Evolutionary conservation across 1,284 basidiomycete species (phyloP).

Genomic region (Rhodotorula sp.): DNA sequence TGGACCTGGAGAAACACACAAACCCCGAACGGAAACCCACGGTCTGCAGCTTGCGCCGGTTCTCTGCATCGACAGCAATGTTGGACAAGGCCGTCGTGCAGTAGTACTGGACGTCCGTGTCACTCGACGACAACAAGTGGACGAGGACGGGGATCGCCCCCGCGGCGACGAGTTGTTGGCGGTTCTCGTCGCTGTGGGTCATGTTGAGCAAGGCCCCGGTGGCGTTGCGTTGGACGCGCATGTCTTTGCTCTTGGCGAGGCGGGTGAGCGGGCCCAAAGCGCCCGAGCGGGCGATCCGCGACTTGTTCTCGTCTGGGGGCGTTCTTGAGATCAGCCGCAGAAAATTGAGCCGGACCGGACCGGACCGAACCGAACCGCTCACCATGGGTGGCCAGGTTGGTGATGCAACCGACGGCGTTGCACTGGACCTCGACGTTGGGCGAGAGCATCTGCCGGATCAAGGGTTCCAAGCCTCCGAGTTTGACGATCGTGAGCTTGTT

Average conservation of each 20-base stretch:
- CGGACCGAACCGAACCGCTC: conserved; percentile 49
- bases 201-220: conserved; percentile 98
- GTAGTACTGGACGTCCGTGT: conserved; percentile 99
- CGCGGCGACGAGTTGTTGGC: conserved; percentile 97
- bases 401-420: conserved; percentile 99
- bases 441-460: conserved; percentile 98
- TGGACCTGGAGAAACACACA: no score
- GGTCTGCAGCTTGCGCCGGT: conserved; percentile 94
- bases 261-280: conserved; percentile 95
- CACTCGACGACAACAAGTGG: conserved; percentile 88
- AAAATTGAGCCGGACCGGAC: not conserved
- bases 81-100: conserved; percentile 98
- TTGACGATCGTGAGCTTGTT: conserved; percentile 99
- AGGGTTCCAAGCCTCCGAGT: conserved; percentile 92
- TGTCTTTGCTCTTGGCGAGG: conserved; percentile 95
- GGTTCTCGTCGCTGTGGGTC: conserved; percentile 99
- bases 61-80: conserved; percentile 90
- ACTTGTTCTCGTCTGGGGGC: conserved; percentile 99
- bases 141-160: conserved; percentile 98
- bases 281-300: conserved; percentile 98
- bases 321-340: not conserved
- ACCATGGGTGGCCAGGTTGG: conserved; percentile 98
- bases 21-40: no score
- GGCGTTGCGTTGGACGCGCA: conserved; percentile 98
- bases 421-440: conserved; percentile 99